These are phyloP conservation scores for Cladosporium velox DNA, from an alignment of 2,329 filamentous ascomycete genomes.

Conservation along the genomic window DNA sequence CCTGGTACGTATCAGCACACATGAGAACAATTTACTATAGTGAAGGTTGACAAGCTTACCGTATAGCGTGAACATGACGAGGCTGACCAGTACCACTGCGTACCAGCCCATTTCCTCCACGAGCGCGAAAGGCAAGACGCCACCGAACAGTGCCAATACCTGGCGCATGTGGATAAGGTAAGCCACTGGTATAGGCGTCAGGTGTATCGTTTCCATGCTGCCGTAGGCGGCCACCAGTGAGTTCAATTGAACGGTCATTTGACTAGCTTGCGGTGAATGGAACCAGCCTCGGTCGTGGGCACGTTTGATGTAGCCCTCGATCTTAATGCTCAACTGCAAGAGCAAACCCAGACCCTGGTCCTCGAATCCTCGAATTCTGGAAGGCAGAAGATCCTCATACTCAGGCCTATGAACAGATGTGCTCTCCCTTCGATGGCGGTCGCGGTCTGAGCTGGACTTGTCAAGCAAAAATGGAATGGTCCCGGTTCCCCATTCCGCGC, in stretches of 20 bases:
- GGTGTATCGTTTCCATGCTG: slow-evolving; percentile 64
- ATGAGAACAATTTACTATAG: neutral
- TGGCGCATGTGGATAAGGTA: slow-evolving; percentile 67
- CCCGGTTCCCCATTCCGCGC: slow-evolving; percentile 61
- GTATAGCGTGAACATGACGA: slow-evolving; percentile 65
- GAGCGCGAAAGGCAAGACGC: slow-evolving; percentile 64
- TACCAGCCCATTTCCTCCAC: slow-evolving; percentile 66
- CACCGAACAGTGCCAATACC: slow-evolving; percentile 62
- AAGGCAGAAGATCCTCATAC: slow-evolving; percentile 39
- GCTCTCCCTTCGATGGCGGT: slow-evolving; percentile 31
- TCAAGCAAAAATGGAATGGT: slow-evolving; percentile 33
- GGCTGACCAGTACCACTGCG: slow-evolving; percentile 59
- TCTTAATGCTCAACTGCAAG: slow-evolving; percentile 60
- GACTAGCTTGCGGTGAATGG: slow-evolving; percentile 59
- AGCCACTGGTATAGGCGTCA: slow-evolving; percentile 65
- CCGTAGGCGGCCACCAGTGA: slow-evolving; percentile 60
- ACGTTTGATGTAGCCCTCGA: slow-evolving; percentile 62
- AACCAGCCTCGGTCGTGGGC: slow-evolving; percentile 60
- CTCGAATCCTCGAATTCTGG: slow-evolving; percentile 48
- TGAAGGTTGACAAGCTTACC: slow-evolving; percentile 62
- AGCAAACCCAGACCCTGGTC: slow-evolving; percentile 61
- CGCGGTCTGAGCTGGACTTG: slow-evolving; percentile 25
- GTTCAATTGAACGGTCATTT: slow-evolving; percentile 61
- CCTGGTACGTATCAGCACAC: slow-evolving; percentile 2
- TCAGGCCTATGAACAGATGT: slow-evolving; percentile 37